Percentiles rank a stretch among this genome's conserved stretches.
phyloP scores from a whole-genome alignment of 305 asterid species.

The Solanum hybrid region DNA sequence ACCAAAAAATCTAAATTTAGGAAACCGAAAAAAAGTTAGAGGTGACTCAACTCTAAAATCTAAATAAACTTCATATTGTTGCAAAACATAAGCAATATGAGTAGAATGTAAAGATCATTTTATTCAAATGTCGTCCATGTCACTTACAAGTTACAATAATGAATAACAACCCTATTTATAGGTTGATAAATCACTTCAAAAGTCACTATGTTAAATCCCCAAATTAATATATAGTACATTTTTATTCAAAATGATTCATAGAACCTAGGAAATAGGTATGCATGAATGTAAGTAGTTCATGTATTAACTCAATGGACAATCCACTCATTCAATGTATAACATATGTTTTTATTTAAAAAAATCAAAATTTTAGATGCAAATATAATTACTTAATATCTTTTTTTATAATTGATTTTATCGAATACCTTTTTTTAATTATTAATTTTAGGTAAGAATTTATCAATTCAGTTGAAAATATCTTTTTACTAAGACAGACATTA shows the following conservation, averaged over 20 bases:
- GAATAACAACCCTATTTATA: background rate
- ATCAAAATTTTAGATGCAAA: background rate
- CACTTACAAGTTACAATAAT: background rate
- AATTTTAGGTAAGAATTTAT: too few species aligned
- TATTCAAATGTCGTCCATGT: background rate
- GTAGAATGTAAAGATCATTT: background rate
- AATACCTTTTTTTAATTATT: too few species aligned
- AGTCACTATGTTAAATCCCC: background rate
- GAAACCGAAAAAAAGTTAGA: too few species aligned
- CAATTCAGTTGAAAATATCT: too few species aligned
- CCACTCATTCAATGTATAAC: background rate
- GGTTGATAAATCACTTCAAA: background rate
- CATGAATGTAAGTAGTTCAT: background rate
- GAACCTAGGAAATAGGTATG: background rate
- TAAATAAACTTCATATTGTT: too few species aligned
- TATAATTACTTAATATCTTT: too few species aligned
- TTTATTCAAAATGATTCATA: background rate
- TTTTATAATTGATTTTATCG: background rate
- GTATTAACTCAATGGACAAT: too few species aligned
- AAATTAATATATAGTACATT: too few species aligned
- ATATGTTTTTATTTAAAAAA: too few species aligned
- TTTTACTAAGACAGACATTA: background rate
- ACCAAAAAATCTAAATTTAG: too few species aligned
- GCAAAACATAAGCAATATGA: background rate
- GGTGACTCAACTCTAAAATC: background rate